Conservation (phyloP, 2,329 filamentous ascomycete genomes). For the Emergomyces orientalis region DNA sequence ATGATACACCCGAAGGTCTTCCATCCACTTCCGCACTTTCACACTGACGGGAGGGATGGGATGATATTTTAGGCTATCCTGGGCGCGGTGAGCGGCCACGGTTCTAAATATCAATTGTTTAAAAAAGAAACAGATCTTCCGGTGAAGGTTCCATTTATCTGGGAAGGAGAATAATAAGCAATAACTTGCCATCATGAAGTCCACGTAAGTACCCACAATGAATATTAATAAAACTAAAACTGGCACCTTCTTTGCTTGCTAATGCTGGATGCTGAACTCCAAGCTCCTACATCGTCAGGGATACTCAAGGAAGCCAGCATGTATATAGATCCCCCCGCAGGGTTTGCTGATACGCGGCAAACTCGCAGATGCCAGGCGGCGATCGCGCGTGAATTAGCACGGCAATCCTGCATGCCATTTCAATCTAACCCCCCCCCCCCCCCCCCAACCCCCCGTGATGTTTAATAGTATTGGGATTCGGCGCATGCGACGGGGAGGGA, state of each 20-base stretch:
- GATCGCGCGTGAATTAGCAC: neutral
- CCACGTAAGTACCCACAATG: neutral
- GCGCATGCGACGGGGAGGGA: neutral
- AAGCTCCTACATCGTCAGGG: too few species aligned
- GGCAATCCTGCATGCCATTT: neutral
- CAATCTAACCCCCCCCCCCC: neutral
- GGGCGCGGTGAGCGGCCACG: neutral
- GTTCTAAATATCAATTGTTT: neutral
- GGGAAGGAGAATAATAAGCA: neutral
- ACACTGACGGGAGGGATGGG: neutral
- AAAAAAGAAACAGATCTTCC: neutral
- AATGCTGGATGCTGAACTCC: neutral
- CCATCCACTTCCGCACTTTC: neutral
- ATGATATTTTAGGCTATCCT: neutral
- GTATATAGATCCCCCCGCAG: too few species aligned
- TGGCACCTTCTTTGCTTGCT: neutral
- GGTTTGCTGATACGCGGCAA: too few species aligned
- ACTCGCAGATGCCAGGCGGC: neutral
- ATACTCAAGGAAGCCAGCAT: too few species aligned
- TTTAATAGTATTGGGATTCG: neutral
- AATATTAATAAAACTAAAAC: neutral
- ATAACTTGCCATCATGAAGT: neutral
- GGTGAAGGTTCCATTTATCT: neutral
- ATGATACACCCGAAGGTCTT: neutral
- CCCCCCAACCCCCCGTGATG: too few species aligned